Conservation (phyloP, 1,139 yeast genomes). For the Ashbya aceris region DNA sequence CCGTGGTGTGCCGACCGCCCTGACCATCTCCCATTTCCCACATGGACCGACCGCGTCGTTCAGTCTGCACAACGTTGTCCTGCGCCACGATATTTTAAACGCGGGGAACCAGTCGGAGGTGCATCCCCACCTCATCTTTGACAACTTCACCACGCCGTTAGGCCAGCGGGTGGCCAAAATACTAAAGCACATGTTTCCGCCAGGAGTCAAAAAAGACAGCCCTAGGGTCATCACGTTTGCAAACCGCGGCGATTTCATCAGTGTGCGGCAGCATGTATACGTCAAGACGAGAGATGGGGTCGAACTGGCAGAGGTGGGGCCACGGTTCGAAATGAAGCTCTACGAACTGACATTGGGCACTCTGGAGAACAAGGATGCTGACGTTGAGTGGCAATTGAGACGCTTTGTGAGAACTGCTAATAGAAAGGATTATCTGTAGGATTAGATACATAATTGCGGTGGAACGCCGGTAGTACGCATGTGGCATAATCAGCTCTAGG, state of each 20-base stretch:
- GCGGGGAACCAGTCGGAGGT: constrained; percentile 85
- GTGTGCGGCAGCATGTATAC: constrained; percentile 91
- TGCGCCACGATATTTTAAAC: constrained; percentile 84
- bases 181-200: constrained; percentile 85
- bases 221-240: constrained; percentile 86
- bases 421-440: constrained; percentile 71
- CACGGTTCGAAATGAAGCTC: constrained; percentile 94
- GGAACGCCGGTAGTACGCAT: neutral
- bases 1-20: constrained; percentile 93
- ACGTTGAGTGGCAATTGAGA: constrained; percentile 90
- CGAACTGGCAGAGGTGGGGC: constrained; percentile 94
- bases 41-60: constrained; percentile 96
- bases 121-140: constrained; percentile 89
- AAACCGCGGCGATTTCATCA: constrained; percentile 81
- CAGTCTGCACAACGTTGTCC: constrained; percentile 86
- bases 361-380: constrained; percentile 93
- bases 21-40: constrained; percentile 91
- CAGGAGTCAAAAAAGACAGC: constrained; percentile 88
- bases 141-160: constrained; percentile 73
- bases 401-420: constrained; percentile 92
- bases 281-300: constrained; percentile 82
- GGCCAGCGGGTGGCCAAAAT: constrained; percentile 79
- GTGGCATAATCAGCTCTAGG: neutral
- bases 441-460: neutral
- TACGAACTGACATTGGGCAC: constrained; percentile 86